A percentile compares a stretch with the other conserved stretches of the same genome.
Evolutionary conservation across 331 rosid species (phyloP).

Genomic region (Telfairia occidentalis): DNA sequence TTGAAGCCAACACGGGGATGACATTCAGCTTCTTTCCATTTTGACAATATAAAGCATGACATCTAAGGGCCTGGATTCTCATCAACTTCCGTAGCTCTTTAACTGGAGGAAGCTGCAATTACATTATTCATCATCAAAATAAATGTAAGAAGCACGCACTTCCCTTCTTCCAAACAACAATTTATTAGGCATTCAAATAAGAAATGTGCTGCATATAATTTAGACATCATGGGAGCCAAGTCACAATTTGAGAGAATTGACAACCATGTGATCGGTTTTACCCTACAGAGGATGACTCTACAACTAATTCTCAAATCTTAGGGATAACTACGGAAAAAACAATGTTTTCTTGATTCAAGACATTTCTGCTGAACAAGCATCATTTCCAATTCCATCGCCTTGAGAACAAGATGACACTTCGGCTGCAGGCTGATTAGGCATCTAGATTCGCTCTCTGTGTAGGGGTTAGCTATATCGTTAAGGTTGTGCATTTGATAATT

Average conservation of each 20-base stretch:
- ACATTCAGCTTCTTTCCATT: slow-evolving; percentile 73
- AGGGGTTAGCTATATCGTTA: not conserved
- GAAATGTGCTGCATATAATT: not conserved
- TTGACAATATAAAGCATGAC: slow-evolving; percentile 84
- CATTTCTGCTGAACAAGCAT: not conserved
- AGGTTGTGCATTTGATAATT: not conserved
- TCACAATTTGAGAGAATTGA: not conserved
- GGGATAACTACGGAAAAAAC: not conserved
- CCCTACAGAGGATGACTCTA: not conserved
- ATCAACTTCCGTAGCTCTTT: slow-evolving; percentile 73
- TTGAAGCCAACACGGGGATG: slow-evolving; percentile 92
- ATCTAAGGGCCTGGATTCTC: slow-evolving; percentile 90
- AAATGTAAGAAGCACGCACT: not conserved
- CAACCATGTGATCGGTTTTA: not conserved
- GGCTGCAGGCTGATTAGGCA: not conserved
- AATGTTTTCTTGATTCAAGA: not conserved
- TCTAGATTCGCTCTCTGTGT: not conserved
- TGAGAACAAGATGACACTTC: not conserved
- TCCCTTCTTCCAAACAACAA: not conserved
- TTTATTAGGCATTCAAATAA: not conserved
- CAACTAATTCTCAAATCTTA: not conserved
- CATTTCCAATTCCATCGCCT: not conserved
- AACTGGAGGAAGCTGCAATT: slow-evolving; percentile 45
- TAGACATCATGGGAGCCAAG: not conserved
- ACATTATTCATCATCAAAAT: not conserved